Conservation (phyloP, 2,329 filamentous ascomycete genomes). For the Fusarium mangiferae region DNA sequence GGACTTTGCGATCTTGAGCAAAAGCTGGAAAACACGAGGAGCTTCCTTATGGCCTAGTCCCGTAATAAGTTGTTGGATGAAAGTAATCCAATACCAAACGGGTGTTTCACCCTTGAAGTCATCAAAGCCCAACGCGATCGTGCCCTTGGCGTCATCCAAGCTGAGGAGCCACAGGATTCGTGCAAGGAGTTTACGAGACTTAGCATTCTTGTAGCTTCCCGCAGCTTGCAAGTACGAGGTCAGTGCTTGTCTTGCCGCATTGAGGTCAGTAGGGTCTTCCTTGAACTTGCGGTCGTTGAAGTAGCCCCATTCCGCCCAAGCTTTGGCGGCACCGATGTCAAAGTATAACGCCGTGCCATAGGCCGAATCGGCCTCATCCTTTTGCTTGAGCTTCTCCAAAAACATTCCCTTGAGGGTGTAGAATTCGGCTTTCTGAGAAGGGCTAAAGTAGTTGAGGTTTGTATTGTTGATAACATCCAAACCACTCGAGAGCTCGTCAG, state of each 20-base stretch:
- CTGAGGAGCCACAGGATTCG: conserved; percentile 96
- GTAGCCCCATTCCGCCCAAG: conserved; percentile 99
- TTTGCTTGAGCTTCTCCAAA: conserved; percentile 90
- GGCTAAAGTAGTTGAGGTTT: conserved; percentile 97
- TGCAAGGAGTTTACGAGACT: conserved; percentile 92
- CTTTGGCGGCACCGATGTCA: conserved; percentile 93
- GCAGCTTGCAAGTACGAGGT: conserved; percentile 97
- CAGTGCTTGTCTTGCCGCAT: conserved; percentile 87
- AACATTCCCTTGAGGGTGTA: conserved; percentile 99
- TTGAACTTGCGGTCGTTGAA: conserved; percentile 98
- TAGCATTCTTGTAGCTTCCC: conserved; percentile 95
- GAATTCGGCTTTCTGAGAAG: conserved; percentile 97
- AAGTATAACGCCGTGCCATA: conserved; percentile 97
- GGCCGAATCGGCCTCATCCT: conserved; percentile 90
- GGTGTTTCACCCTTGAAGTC: conserved; percentile 97
- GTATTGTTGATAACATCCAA: conserved; percentile 99
- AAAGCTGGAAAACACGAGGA: conserved; percentile 82
- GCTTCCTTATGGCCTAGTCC: conserved; percentile 93
- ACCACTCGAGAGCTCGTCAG: conserved; percentile 88
- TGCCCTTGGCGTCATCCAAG: conserved; percentile 87
- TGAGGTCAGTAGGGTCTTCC: conserved; percentile 83
- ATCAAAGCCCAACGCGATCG: conserved; percentile 86
- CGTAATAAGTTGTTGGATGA: conserved; percentile 94
- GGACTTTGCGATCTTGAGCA: conserved; percentile 93
- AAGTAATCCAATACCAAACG: conserved; percentile 99